Conservation (phyloP, 2,329 filamentous ascomycete genomes). For the Botryosphaeria dothidea region DNA sequence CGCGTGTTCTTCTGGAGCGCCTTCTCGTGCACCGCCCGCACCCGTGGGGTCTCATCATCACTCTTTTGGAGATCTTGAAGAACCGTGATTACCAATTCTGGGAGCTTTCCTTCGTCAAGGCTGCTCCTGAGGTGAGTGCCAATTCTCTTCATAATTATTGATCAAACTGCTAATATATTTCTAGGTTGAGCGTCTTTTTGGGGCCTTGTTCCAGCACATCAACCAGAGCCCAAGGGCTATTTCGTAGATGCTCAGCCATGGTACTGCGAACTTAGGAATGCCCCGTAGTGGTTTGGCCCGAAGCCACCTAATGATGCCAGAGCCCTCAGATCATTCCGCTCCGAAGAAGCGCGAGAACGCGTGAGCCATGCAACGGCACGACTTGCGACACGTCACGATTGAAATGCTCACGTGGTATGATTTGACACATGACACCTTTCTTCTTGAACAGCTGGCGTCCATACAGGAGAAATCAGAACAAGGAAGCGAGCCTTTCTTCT, state of each 20-base stretch:
- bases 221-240: slow-evolving; percentile 45
- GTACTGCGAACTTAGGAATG: neutral
- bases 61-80: slow-evolving; percentile 85
- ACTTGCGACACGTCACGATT: slow-evolving; percentile 1
- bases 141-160: slow-evolving; percentile 16
- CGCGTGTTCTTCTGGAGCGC: slow-evolving; percentile 83
- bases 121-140: slow-evolving; percentile 73
- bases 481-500: slow-evolving; percentile 7
- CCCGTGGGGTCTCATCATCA: slow-evolving; percentile 91
- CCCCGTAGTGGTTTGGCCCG: neutral
- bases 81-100: slow-evolving; percentile 92
- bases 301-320: neutral
- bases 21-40: slow-evolving; percentile 88
- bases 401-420: slow-evolving; percentile 19
- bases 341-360: neutral
- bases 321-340: neutral
- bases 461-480: slow-evolving; percentile 10
- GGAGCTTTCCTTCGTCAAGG: slow-evolving; percentile 88
- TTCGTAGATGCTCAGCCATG: slow-evolving; percentile 1
- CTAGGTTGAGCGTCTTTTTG: slow-evolving; percentile 49
- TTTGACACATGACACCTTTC: slow-evolving; percentile 18
- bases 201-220: slow-evolving; percentile 47
- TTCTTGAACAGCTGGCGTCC: slow-evolving; percentile 8
- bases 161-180: slow-evolving; percentile 20
- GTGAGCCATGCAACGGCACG: neutral